A percentile compares a stretch with the other conserved stretches of the same genome.
Evolutionary conservation across 2,329 filamentous ascomycete genomes (phyloP).

Genomic region (Pestalotiopsis sp.): DNA sequence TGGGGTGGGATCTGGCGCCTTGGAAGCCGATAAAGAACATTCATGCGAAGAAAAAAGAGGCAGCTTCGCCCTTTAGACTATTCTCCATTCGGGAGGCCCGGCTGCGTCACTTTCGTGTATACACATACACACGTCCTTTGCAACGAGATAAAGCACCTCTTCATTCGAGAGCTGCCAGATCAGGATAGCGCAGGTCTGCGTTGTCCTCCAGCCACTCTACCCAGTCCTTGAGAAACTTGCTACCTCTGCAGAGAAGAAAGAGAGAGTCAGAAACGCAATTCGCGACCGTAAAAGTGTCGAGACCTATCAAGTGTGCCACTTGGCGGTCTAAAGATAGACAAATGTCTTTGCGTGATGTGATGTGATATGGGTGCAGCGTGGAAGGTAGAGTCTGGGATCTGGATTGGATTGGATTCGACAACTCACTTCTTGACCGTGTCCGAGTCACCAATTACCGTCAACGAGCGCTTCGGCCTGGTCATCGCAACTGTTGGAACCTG

Average conservation of each 20-base stretch:
- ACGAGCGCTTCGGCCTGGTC: conserved; percentile 88
- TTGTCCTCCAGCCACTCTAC: conserved; percentile 90
- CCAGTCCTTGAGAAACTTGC: conserved; percentile 84
- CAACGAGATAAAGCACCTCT: conserved; percentile 24
- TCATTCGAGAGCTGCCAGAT: conserved; percentile 48
- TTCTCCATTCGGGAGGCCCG: background rate
- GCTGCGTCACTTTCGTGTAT: background rate
- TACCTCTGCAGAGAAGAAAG: conserved; percentile 62
- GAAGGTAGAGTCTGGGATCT: background rate
- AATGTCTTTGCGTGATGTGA: background rate
- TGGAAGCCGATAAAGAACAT: background rate
- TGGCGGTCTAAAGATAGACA: conserved; percentile 9
- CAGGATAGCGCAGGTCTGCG: conserved; percentile 87
- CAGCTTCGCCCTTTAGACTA: background rate
- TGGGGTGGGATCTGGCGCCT: background rate
- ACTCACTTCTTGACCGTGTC: conserved; percentile 89
- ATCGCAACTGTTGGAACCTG: conserved; percentile 73
- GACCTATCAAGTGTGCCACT: background rate
- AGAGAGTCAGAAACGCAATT: conserved; percentile 21
- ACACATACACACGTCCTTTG: background rate
- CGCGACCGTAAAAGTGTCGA: conserved; percentile 18
- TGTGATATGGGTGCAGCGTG: background rate
- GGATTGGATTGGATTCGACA: conserved; percentile 14
- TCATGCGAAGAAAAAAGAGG: background rate
- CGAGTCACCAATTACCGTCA: conserved; percentile 91